Evolutionary conservation across 768 basidiomycete genomes (phyloP).

Genomic region (Tylopilus sp.): DNA sequence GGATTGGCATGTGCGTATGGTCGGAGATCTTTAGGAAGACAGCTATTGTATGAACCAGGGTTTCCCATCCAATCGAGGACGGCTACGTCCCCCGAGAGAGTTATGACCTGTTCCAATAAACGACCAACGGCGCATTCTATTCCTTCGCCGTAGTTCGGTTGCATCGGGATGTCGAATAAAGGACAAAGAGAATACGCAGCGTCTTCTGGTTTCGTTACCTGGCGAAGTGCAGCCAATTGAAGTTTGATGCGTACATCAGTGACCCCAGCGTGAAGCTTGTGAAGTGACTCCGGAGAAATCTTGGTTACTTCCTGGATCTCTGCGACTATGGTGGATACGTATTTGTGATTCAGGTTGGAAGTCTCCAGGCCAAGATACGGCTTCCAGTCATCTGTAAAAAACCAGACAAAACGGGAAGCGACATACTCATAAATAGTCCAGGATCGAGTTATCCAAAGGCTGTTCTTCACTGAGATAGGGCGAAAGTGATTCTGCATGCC

Average conservation of each 20-base stretch:
- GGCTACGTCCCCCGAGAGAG: neutral
- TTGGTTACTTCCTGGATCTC: neutral
- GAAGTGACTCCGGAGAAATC: neutral
- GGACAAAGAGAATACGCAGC: neutral
- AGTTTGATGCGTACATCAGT: neutral
- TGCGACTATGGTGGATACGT: neutral
- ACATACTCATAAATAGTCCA: constrained; percentile 1
- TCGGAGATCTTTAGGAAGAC: neutral
- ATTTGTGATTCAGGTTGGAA: neutral
- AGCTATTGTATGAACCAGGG: neutral
- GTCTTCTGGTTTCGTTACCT: neutral
- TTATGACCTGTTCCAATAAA: neutral
- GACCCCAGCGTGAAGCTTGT: neutral
- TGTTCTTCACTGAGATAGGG: neutral
- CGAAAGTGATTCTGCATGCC: neutral
- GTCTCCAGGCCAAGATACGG: neutral
- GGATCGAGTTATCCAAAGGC: neutral
- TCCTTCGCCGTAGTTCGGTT: neutral
- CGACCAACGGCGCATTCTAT: neutral
- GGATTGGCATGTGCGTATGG: neutral
- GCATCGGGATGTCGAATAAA: neutral
- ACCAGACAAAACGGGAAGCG: neutral
- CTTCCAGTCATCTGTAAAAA: neutral
- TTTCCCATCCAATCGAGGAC: neutral
- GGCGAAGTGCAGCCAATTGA: neutral